Evolutionary conservation across 306 rosid species (phyloP).

Genomic region (Arachis hypogaea): DNA sequence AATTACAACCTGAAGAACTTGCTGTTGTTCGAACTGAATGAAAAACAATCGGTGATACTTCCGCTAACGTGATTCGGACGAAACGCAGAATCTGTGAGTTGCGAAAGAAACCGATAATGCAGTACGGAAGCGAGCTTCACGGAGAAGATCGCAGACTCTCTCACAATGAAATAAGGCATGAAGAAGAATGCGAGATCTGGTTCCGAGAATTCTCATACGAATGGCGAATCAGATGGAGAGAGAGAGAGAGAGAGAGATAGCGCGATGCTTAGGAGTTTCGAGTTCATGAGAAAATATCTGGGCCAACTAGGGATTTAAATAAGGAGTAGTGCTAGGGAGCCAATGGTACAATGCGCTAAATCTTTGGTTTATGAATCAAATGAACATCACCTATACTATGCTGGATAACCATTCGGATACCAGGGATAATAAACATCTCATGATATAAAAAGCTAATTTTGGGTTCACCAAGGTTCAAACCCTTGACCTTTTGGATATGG

Average conservation of each 20-base stretch:
- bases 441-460: no score
- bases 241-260: not conserved
- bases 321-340: not conserved
- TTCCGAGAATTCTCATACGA: slow-evolving; percentile 6
- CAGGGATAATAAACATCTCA: no score
- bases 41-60: not conserved
- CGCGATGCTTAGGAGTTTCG: not conserved
- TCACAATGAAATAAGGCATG: not conserved
- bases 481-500: no score
- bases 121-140: not conserved
- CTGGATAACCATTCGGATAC: no score
- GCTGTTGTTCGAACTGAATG: not conserved
- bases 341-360: no score
- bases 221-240: not conserved
- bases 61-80: not conserved
- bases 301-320: slow-evolving; percentile 16
- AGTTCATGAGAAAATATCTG: slow-evolving; percentile 33
- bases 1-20: not conserved
- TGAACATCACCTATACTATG: no score
- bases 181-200: slow-evolving; percentile 26
- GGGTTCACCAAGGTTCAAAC: no score
- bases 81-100: not conserved
- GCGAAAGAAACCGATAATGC: slow-evolving; percentile 20
- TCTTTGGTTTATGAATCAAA: no score
- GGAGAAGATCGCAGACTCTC: not conserved